Evolutionary conservation across 192 early-diverging fungal genomes (phyloP).

Genomic region (Chytriomyces sp.): DNA sequence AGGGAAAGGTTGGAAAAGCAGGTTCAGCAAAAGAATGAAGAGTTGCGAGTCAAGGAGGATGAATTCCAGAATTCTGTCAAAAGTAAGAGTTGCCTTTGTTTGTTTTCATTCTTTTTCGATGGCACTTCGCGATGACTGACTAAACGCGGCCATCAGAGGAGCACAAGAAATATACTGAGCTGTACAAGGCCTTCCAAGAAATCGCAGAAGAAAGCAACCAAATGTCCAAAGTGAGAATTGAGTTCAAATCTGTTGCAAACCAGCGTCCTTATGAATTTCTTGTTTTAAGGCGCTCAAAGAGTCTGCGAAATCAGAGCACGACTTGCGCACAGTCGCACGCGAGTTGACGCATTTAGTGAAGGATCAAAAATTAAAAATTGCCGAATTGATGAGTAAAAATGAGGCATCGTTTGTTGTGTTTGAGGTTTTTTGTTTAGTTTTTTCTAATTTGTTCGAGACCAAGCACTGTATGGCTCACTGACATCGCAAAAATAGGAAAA

Average conservation of each 20-base stretch:
- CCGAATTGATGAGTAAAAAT: conserved; percentile 38
- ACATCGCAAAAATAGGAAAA: conserved; percentile 5
- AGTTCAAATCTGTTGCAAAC: background rate
- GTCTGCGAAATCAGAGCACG: conserved; percentile 33
- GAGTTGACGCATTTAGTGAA: conserved; percentile 46
- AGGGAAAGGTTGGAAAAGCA: conserved; percentile 39
- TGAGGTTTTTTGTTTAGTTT: no score
- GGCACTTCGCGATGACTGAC: no score
- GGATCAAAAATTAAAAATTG: conserved; percentile 51
- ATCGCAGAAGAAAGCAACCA: conserved; percentile 28
- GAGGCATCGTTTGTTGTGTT: conserved; percentile 36
- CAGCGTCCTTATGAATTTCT: background rate
- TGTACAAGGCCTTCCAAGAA: conserved; percentile 42
- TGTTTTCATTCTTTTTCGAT: background rate
- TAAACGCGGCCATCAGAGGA: conserved; percentile 23
- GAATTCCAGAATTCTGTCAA: background rate
- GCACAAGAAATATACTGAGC: conserved; percentile 41
- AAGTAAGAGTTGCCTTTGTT: background rate
- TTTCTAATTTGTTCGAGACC: no score
- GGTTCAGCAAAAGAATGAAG: background rate
- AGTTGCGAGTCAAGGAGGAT: background rate
- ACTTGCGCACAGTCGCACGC: conserved; percentile 35
- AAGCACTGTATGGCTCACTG: background rate
- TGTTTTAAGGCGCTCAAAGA: conserved; percentile 15
- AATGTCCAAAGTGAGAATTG: conserved; percentile 20